phyloP scores from a whole-genome alignment of 192 early-diverging fungal genomes.

The Coemansia asiatica region DNA sequence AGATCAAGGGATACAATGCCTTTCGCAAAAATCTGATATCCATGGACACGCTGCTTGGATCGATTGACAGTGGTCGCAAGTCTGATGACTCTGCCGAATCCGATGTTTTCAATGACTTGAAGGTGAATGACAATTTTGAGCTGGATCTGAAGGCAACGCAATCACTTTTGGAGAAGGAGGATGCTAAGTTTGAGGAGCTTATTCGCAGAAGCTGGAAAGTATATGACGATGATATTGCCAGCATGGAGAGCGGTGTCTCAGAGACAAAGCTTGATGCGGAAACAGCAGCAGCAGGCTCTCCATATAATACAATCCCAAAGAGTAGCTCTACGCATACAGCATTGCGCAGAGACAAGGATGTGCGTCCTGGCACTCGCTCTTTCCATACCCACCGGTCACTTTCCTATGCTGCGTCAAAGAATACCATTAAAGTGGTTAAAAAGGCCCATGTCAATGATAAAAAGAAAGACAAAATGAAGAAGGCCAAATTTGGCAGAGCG shows the following conservation, averaged over 20 bases:
- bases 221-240: conserved; percentile 33
- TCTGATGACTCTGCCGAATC: neutral
- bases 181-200: conserved; percentile 44
- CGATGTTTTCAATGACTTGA: neutral
- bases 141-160: neutral
- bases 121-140: neutral
- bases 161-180: conserved; percentile 11
- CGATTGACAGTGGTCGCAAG: conserved; percentile 2
- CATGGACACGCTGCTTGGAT: conserved; percentile 27
- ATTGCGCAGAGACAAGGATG: neutral
- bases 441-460: too few relatives aligned
- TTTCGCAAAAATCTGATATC: conserved; percentile 36
- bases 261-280: neutral
- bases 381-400: conserved; percentile 21
- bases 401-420: neutral
- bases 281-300: neutral
- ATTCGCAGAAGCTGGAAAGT: conserved; percentile 43
- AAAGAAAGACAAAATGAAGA: neutral
- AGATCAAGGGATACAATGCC: conserved; percentile 39
- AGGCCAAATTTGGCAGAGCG: neutral
- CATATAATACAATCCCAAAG: too few relatives aligned
- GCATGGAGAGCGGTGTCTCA: neutral
- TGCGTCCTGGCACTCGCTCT: conserved; percentile 17
- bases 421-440: neutral
- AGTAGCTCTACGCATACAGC: neutral